These are phyloP conservation scores for Stereocaulon alpinum DNA, from an alignment of 495 filamentous ascomycete genomes.

Conservation along the genomic window DNA sequence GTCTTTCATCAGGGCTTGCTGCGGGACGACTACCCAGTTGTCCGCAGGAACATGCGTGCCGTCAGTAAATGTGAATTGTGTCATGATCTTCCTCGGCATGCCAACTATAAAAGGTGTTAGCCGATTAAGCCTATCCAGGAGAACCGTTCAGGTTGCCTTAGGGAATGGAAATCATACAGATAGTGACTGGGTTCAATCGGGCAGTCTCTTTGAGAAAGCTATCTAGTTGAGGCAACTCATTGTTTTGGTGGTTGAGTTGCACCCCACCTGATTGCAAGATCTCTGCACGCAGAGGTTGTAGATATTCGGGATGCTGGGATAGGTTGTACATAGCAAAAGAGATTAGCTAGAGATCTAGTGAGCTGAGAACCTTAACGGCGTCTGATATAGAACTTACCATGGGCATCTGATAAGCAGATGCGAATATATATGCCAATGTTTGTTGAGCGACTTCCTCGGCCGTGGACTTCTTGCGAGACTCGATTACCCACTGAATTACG, in stretches of 20 bases:
- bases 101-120: conserved; percentile 3
- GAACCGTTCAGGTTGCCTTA: background rate
- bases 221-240: conserved; percentile 12
- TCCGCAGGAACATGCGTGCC: conserved; percentile 11
- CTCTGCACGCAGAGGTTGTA: conserved; percentile 12
- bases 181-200: conserved; percentile 12
- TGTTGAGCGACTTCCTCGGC: background rate
- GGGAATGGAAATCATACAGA: conserved; percentile 5
- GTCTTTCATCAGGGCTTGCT: conserved; percentile 15
- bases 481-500: background rate
- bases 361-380: background rate
- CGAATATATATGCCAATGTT: background rate
- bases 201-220: conserved; percentile 23
- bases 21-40: conserved; percentile 13
- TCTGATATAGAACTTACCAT: background rate
- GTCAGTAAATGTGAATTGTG: conserved; percentile 9
- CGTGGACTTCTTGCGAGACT: background rate
- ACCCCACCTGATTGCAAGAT: background rate
- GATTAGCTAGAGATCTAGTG: background rate
- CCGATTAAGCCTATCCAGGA: background rate
- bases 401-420: background rate
- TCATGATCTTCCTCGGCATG: conserved; percentile 9
- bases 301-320: conserved; percentile 18
- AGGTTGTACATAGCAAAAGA: conserved; percentile 1
- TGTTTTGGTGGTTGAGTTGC: conserved; percentile 1